phyloP scores from a whole-genome alignment of 1,284 basidiomycete species.

The Hymenochaete sp. region DNA sequence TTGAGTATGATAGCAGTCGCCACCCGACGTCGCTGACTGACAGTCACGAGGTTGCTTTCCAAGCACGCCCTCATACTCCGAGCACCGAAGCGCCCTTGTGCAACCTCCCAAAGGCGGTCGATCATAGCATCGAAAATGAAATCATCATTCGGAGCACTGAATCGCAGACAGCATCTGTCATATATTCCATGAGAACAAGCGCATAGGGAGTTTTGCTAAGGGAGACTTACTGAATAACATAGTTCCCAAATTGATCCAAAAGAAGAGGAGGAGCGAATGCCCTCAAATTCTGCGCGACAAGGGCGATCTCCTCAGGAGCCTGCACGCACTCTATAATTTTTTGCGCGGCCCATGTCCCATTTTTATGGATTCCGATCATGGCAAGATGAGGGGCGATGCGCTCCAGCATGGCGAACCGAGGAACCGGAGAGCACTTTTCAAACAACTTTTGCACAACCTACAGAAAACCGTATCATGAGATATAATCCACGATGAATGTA shows the following conservation, averaged over 20 bases:
- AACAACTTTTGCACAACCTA: constrained; percentile 95
- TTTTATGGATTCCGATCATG: constrained; percentile 98
- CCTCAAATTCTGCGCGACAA: constrained; percentile 81
- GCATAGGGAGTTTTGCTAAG: background rate
- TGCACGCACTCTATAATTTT: constrained; percentile 96
- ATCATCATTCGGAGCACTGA: constrained; percentile 81
- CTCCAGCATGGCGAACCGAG: constrained; percentile 87
- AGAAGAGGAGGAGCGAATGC: constrained; percentile 92
- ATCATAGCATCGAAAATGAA: constrained; percentile 98
- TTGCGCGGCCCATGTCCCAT: constrained; percentile 99
- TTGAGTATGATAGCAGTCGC: constrained; percentile 93
- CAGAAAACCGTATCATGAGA: constrained; percentile 2
- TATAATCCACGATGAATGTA: background rate
- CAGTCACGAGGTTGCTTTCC: constrained; percentile 77
- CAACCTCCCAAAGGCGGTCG: constrained; percentile 97
- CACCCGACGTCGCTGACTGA: constrained; percentile 89
- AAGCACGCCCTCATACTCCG: constrained; percentile 96
- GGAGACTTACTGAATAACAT: constrained; percentile 81
- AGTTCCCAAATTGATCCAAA: constrained; percentile 96
- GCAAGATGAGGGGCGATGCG: constrained; percentile 91
- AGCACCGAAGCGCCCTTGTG: constrained; percentile 93
- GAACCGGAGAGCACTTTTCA: constrained; percentile 73
- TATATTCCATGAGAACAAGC: constrained; percentile 9
- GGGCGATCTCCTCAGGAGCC: constrained; percentile 77
- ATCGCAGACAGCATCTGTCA: constrained; percentile 79